Percentiles rank a stretch among this genome's conserved stretches.
Evolutionary conservation across 345 rosid species (phyloP).

Genomic region (Cochlearia excelsa): DNA sequence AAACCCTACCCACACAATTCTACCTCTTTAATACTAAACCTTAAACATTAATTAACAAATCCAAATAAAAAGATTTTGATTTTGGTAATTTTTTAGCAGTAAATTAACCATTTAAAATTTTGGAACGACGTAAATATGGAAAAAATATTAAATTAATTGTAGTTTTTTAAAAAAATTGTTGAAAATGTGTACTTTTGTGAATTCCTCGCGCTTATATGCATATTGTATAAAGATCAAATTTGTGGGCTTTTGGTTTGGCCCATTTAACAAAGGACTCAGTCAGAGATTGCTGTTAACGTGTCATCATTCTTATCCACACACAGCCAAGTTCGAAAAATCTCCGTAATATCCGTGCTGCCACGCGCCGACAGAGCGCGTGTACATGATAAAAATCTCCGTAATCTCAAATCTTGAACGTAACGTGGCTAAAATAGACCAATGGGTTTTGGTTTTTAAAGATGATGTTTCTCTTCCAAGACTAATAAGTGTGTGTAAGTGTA

Average conservation of each 20-base stretch:
- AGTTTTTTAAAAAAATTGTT: no score
- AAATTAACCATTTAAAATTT: no score
- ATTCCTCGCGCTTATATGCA: no score
- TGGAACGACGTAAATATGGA: no score
- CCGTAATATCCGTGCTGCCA: neutral
- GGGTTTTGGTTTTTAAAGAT: conserved; percentile 16
- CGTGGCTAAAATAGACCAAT: conserved; percentile 28
- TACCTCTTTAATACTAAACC: no score
- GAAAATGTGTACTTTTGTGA: no score
- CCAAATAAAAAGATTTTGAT: no score
- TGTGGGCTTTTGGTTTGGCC: conserved; percentile 6
- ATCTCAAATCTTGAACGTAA: neutral
- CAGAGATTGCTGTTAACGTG: conserved; percentile 14
- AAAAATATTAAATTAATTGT: no score
- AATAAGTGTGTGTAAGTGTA: neutral
- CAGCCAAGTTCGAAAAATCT: conserved; percentile 20
- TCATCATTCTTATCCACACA: conserved; percentile 16
- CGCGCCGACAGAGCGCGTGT: conserved; percentile 11
- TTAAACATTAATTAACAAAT: no score
- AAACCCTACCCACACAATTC: no score
- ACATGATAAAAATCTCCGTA: conserved; percentile 18
- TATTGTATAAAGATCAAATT: neutral
- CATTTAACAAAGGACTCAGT: neutral
- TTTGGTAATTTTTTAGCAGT: no score
- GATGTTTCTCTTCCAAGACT: neutral